Evolutionary conservation across 73 alveolate species (phyloP).

Genomic region (Diophrys appendiculata): DNA sequence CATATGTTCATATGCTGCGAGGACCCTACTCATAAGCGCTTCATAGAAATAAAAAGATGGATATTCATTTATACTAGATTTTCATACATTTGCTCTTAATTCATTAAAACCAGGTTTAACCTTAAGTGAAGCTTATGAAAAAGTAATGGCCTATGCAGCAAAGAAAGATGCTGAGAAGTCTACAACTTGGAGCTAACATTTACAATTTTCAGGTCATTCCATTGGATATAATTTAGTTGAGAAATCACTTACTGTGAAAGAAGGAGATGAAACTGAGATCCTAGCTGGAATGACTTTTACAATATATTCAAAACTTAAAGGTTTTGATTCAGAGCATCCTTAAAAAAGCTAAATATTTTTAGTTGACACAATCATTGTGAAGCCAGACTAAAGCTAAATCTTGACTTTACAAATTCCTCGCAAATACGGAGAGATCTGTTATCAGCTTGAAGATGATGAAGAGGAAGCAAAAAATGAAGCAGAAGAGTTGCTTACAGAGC

Average conservation of each 20-base stretch:
- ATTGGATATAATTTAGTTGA: constrained; percentile 51
- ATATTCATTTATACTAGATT: constrained; percentile 73
- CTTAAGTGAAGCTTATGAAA: constrained; percentile 43
- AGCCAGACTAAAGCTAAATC: constrained; percentile 40
- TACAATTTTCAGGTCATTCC: constrained; percentile 41
- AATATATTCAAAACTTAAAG: constrained; percentile 48
- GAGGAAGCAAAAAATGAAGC: constrained; percentile 42
- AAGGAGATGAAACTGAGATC: constrained; percentile 55
- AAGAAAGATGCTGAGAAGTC: neutral
- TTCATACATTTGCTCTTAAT: constrained; percentile 56
- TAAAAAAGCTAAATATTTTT: no score
- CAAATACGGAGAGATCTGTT: constrained; percentile 44
- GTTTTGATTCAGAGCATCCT: constrained; percentile 40
- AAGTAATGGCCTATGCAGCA: constrained; percentile 18
- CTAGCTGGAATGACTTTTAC: constrained; percentile 61
- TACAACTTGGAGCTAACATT: neutral
- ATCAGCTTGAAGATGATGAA: constrained; percentile 56
- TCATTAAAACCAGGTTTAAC: constrained; percentile 59
- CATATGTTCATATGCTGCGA: constrained; percentile 81
- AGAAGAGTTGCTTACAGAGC: constrained; percentile 32
- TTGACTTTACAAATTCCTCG: constrained; percentile 56
- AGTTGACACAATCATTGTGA: constrained; percentile 60
- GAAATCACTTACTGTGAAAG: constrained; percentile 55
- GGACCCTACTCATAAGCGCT: constrained; percentile 92
- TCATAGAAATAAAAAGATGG: constrained; percentile 75